A percentile compares a stretch with the other conserved stretches of the same genome.
Conservation (phyloP, 805 yeast species). For the Torulaspora delbrueckii region DNA sequence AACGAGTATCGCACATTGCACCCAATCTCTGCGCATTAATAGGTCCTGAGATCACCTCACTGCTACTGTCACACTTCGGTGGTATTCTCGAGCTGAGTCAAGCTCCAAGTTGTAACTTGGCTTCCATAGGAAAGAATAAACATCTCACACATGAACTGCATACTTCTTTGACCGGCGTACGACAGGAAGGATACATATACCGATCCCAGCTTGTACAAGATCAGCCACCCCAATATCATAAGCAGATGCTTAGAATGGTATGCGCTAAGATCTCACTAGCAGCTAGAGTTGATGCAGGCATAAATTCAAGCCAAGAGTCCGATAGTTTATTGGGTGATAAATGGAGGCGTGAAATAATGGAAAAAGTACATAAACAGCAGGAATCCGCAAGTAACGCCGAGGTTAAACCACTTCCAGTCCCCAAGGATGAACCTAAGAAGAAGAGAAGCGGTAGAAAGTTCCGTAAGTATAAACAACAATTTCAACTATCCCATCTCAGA, state of each 20-base stretch:
- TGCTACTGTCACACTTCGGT: conserved; percentile 62
- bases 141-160: conserved; percentile 34
- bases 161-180: conserved; percentile 39
- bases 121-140: conserved; percentile 60
- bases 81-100: conserved; percentile 60
- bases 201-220: conserved; percentile 53
- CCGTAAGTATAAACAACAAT: conserved; percentile 74
- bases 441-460: conserved; percentile 82
- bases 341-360: conserved; percentile 56
- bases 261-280: conserved; percentile 79
- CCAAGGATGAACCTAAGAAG: conserved; percentile 70
- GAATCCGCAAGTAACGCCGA: conserved; percentile 72
- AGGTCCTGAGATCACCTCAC: conserved; percentile 69
- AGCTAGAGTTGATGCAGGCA: conserved; percentile 69
- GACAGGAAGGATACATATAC: conserved; percentile 68
- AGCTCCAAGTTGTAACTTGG: conserved; percentile 79
- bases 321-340: conserved; percentile 53
- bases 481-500: conserved; percentile 73
- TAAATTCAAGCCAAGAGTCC: conserved; percentile 27
- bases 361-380: conserved; percentile 63
- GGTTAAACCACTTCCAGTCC: conserved; percentile 67
- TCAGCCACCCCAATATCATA: conserved; percentile 53
- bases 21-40: conserved; percentile 75
- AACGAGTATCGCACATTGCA: conserved; percentile 54
- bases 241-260: conserved; percentile 70